Evolutionary conservation across 2,329 filamentous ascomycete species (phyloP).

Genomic region (Aureobasidium lini): DNA sequence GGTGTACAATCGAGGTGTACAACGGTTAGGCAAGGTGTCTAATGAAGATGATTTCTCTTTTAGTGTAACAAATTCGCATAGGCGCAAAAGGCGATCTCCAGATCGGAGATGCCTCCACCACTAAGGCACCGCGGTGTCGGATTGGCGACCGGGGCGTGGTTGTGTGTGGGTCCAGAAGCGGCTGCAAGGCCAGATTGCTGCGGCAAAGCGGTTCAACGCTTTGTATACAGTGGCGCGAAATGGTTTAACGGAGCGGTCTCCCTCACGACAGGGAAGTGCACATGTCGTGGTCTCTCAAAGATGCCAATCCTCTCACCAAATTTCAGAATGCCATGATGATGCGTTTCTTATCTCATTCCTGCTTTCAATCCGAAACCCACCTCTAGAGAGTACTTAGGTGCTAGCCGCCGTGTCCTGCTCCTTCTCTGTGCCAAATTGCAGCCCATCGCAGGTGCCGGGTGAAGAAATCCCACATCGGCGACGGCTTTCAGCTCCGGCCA

Average conservation of each 20-base stretch:
- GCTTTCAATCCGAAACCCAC: neutral
- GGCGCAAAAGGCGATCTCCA: too few species aligned
- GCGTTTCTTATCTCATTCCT: neutral
- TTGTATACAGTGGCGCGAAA: neutral
- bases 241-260: neutral
- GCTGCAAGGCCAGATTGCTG: neutral
- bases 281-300: neutral
- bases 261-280: neutral
- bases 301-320: neutral
- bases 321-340: slow-evolving; percentile 2
- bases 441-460: neutral
- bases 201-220: slow-evolving; percentile 9
- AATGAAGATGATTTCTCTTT: too few species aligned
- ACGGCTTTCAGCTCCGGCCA: neutral
- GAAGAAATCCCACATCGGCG: neutral
- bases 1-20: too few species aligned
- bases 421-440: neutral
- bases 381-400: neutral
- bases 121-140: neutral
- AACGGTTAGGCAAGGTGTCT: too few species aligned
- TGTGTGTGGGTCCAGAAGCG: neutral
- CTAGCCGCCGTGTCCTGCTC: neutral
- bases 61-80: too few species aligned
- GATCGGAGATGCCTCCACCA: too few species aligned
- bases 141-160: neutral